Conservation (phyloP, 1,139 yeast genomes). For the Saccharomycopsis crataegensis region DNA sequence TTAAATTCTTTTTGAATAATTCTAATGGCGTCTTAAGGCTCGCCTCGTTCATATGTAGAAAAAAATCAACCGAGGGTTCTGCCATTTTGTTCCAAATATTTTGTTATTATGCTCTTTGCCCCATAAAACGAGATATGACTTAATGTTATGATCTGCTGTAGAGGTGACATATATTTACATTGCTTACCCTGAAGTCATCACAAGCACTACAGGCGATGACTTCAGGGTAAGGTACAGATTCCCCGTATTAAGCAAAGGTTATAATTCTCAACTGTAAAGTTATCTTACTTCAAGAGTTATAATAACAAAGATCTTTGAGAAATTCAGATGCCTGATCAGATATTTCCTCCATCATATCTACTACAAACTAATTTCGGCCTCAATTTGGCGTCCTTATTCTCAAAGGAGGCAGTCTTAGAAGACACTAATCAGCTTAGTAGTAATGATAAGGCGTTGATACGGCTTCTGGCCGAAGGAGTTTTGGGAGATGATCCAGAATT, state of each 20-base stretch:
- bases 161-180: background rate
- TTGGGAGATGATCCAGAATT: slow-evolving; percentile 6
- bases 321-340: slow-evolving; percentile 2
- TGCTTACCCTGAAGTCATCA: background rate
- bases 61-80: slow-evolving; percentile 12
- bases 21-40: slow-evolving; percentile 18
- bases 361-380: slow-evolving; percentile 14
- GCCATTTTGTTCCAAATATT: background rate
- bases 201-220: background rate
- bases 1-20: slow-evolving; percentile 18
- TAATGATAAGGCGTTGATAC: background rate
- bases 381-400: background rate
- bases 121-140: background rate
- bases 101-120: background rate
- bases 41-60: slow-evolving; percentile 15
- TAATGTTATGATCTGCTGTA: background rate
- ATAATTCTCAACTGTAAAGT: no score
- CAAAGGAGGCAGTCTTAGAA: background rate
- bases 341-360: slow-evolving; percentile 13
- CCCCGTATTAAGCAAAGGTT: no score
- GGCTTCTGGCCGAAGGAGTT: slow-evolving; percentile 11
- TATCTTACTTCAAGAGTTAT: no score
- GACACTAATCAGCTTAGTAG: background rate
- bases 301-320: no score
- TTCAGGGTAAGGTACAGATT: background rate